These are phyloP conservation scores for Colletotrichum musicola DNA, from an alignment of 2,329 filamentous ascomycete genomes.

Conservation along the genomic window DNA sequence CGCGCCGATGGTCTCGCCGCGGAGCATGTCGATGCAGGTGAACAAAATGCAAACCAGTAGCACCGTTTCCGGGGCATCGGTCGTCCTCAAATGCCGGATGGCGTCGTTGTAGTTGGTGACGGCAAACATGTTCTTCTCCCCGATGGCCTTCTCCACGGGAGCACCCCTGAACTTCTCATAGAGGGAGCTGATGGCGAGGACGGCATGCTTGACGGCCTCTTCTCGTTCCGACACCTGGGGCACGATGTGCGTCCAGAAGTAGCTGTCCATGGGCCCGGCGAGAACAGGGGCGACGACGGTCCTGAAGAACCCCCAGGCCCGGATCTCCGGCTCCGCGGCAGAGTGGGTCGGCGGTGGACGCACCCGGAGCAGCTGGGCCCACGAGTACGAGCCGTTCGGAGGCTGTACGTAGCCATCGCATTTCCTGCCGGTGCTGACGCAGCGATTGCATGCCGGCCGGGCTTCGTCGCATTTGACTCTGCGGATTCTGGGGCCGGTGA, in stretches of 20 bases:
- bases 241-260: slow-evolving; percentile 57
- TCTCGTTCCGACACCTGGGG: slow-evolving; percentile 53
- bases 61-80: slow-evolving; percentile 49
- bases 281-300: slow-evolving; percentile 51
- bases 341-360: slow-evolving; percentile 41
- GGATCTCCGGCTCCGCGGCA: slow-evolving; percentile 45
- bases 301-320: slow-evolving; percentile 54
- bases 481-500: slow-evolving; percentile 41
- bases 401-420: slow-evolving; percentile 48
- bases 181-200: slow-evolving; percentile 55
- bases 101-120: slow-evolving; percentile 57
- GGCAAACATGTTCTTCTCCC: slow-evolving; percentile 47
- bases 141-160: not conserved
- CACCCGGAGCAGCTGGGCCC: slow-evolving; percentile 51
- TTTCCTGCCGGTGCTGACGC: slow-evolving; percentile 43
- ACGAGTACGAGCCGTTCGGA: slow-evolving; percentile 43
- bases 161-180: slow-evolving; percentile 49
- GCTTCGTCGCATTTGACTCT: slow-evolving; percentile 51
- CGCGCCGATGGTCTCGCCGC: slow-evolving; percentile 51
- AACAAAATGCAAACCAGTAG: slow-evolving; percentile 57
- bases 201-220: slow-evolving; percentile 52
- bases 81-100: slow-evolving; percentile 49
- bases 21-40: slow-evolving; percentile 58
- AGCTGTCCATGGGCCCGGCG: slow-evolving; percentile 51
- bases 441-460: slow-evolving; percentile 45